Conservation (phyloP, 192 early-diverging fungal genomes). For the Coemansia nantahalensis region DNA sequence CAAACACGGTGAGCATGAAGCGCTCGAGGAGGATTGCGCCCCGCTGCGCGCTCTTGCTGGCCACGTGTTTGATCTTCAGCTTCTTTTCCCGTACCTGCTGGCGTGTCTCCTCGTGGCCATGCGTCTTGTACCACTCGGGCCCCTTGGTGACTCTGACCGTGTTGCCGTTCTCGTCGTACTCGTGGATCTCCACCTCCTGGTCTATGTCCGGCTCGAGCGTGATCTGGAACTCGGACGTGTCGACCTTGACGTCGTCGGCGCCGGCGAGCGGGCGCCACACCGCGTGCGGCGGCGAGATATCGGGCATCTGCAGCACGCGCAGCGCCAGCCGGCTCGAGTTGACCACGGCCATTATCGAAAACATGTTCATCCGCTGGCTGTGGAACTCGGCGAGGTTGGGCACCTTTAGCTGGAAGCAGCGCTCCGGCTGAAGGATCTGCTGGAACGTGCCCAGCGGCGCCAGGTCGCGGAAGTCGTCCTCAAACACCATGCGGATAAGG, state of each 20-base stretch:
- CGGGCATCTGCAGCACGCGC: slow-evolving; percentile 43
- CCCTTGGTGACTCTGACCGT: slow-evolving; percentile 10
- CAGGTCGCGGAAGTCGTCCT: slow-evolving; percentile 46
- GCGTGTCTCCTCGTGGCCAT: slow-evolving; percentile 30
- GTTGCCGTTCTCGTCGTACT: slow-evolving; percentile 29
- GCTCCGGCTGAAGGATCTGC: slow-evolving; percentile 51
- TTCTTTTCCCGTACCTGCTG: slow-evolving; percentile 10
- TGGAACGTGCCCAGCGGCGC: slow-evolving; percentile 51
- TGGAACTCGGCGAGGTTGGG: slow-evolving; percentile 52
- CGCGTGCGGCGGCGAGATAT: slow-evolving; percentile 31
- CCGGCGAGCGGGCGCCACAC: slow-evolving; percentile 37
- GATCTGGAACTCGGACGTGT: slow-evolving; percentile 38
- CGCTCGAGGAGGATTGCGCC: slow-evolving; percentile 45
- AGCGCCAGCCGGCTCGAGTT: slow-evolving; percentile 40
- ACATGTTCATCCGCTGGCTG: slow-evolving; percentile 54
- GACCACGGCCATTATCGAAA: slow-evolving; percentile 51
- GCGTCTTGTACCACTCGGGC: slow-evolving; percentile 46
- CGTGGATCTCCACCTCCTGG: slow-evolving; percentile 26
- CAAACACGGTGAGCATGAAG: slow-evolving; percentile 53
- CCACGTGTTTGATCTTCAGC: slow-evolving; percentile 25
- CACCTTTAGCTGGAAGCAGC: slow-evolving; percentile 54
- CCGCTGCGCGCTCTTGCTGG: slow-evolving; percentile 24
- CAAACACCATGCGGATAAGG: slow-evolving; percentile 42
- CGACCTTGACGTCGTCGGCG: slow-evolving; percentile 31
- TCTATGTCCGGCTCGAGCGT: slow-evolving; percentile 32